Base-by-base conservation (phyloP, 768 basidiomycete genomes). In the Postia placenta region DNA sequence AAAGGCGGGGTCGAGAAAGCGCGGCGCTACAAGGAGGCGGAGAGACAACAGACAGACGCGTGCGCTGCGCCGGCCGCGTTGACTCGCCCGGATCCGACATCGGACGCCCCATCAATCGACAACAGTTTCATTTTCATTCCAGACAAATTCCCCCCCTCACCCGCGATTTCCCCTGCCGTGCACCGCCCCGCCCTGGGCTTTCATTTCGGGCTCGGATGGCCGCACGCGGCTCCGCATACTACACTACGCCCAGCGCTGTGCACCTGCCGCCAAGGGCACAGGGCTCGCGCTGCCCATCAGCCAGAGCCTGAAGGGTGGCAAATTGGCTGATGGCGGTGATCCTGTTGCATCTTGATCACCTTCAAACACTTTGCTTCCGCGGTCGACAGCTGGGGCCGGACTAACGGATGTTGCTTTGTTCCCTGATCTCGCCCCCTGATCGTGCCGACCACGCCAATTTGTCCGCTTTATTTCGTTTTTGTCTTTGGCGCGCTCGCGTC, bases 51-150 rank as follows among this genome's bases (percentile, higher is more conserved):
- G 20, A 15, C 28, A 9, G 11, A 30, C 20, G 30, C 45, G 45
- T 36, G 45, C 17, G 45, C 33, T 17, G 45, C 27, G 27, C 45
- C 27, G 27, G 28, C 26, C 6, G 45, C 28, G 28, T 14, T 45
- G 45, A 45, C 45, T 45, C 30, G 6, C 45, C 45, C 45, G 45
- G 45, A 45, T 45, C 45, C 45, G 45, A 45, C 33, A 17, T 25
- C 43, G 28, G 27, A 45, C 33, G 25, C 14, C 45, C 33, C 42
- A 43, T 43, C 42, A 24, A 26, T 26, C 42, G 24, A 43, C 28
- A 22, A 43, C 15, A n/a, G 12, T n/a, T 42, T 20, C 45, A 28
- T 45, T 45, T 45, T 28, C 45, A 33, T 45, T 33, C 45, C n/a
- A 28, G 27, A 27, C 45, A 17, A 19, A 45, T 43, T 6, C 45